Evolutionary conservation across 768 basidiomycete species (phyloP), one percentile per base, ranked within the genome.

Genomic region (Amanita molliuscula): DNA sequence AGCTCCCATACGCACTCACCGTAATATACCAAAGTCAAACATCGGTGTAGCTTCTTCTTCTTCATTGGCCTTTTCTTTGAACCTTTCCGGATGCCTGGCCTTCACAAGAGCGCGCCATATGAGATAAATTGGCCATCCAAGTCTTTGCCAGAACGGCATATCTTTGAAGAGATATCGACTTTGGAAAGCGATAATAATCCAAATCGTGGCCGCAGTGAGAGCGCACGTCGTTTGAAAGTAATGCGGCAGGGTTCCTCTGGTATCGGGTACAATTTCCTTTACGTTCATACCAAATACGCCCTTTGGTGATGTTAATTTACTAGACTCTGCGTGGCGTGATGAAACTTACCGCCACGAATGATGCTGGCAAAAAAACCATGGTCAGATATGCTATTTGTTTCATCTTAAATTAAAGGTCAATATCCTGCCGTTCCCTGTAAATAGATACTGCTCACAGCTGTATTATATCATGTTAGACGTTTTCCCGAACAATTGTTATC

Each of bases 221-320:
- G 68, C 58, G 4, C 80, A 37, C 1, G 78, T 72, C 2, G 61
- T 62, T 46, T 54, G 69, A 23, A 74, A 53, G 53, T 76, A 82
- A 45, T 68, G 67, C 3, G 51, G 9, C 9, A 78, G 56, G 1
- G 72, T 74, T 28, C 67, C 73, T 0, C 49, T 26, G 1, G 69
- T 68, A n/a, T 61, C 43, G 0, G 51, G 62, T n/a, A 59, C 63
- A 40, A 81, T 66, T 58, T 76, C 71, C 26, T 48, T 36, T 9
- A 82, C 64, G 55, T 81, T 82, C 79, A 81, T 81, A 11, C 79
- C 75, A 47, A 81, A 81, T 7, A 79, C 62, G 31, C 65, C 71
- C 80, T 79, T 51, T 44, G 25, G 44, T 38, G 23, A 28, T 21
- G 37, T 26, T 10, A 26, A 16, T 37, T 36, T 25, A 13, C 18